phyloP scores from a whole-genome alignment of 2,329 filamentous ascomycete genomes.

The Corinectria fuckeliana region DNA sequence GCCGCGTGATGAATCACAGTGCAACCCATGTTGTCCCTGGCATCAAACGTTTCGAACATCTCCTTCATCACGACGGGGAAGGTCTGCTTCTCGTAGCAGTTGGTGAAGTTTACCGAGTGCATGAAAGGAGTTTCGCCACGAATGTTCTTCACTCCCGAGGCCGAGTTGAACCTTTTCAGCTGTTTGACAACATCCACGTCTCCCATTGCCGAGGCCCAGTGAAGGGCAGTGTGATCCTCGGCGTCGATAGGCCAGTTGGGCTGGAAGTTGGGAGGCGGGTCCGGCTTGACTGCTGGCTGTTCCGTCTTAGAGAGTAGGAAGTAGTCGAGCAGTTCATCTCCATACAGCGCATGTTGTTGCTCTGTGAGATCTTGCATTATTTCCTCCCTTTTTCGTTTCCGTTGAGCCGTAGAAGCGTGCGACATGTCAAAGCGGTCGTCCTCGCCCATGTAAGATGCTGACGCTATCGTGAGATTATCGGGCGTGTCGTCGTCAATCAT shows the following conservation, averaged over 20 bases:
- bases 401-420: slow-evolving; percentile 64
- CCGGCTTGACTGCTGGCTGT: slow-evolving; percentile 72
- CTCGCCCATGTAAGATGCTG: slow-evolving; percentile 84
- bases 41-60: slow-evolving; percentile 80
- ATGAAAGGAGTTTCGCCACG: slow-evolving; percentile 91
- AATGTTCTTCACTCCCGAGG: slow-evolving; percentile 72
- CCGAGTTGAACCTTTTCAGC: slow-evolving; percentile 80
- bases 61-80: slow-evolving; percentile 86
- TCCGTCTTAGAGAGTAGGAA: slow-evolving; percentile 88
- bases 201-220: slow-evolving; percentile 98
- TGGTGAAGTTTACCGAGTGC: slow-evolving; percentile 93
- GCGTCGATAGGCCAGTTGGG: slow-evolving; percentile 93
- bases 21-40: slow-evolving; percentile 78
- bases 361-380: slow-evolving; percentile 69
- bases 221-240: slow-evolving; percentile 88
- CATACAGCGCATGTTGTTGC: slow-evolving; percentile 88
- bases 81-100: slow-evolving; percentile 92
- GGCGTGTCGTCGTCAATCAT: slow-evolving; percentile 81
- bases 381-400: slow-evolving; percentile 80
- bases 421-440: slow-evolving; percentile 78
- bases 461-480: slow-evolving; percentile 82
- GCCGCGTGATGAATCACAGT: slow-evolving; percentile 96
- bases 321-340: slow-evolving; percentile 93
- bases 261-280: slow-evolving; percentile 85
- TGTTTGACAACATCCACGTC: slow-evolving; percentile 91